phyloP scores from a whole-genome alignment of 1,139 yeast species.

The Yamadazyma diddensiae region DNA sequence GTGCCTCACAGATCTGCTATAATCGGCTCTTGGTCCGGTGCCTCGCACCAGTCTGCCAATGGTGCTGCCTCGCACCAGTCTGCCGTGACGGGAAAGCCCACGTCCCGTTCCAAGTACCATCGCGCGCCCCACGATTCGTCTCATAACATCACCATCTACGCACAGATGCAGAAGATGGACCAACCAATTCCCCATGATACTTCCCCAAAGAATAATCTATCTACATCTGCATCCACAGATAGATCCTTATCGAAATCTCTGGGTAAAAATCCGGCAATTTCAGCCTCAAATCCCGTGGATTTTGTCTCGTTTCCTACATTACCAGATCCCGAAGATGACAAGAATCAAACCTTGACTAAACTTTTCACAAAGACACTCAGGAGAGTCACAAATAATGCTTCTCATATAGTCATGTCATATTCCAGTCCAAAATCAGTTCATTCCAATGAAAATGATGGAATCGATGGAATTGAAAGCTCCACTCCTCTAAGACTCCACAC shows the following conservation, averaged over 20 bases:
- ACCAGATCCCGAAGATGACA: conserved; percentile 43
- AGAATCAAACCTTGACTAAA: conserved; percentile 28
- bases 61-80: too few relatives aligned
- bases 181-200: too few relatives aligned
- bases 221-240: neutral
- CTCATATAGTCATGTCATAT: conserved; percentile 36
- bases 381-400: conserved; percentile 45
- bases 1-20: too few relatives aligned
- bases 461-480: conserved; percentile 5
- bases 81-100: too few relatives aligned
- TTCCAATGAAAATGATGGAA: conserved; percentile 9
- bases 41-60: too few relatives aligned
- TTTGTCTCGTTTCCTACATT: conserved; percentile 45
- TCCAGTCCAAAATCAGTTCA: conserved; percentile 14
- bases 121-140: too few relatives aligned
- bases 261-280: neutral
- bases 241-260: neutral
- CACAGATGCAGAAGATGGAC: too few relatives aligned
- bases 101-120: too few relatives aligned
- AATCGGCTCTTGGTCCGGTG: too few relatives aligned
- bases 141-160: too few relatives aligned
- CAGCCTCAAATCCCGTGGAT: conserved; percentile 17
- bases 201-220: too few relatives aligned
- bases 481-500: conserved; percentile 10
- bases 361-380: conserved; percentile 41